phyloP scores from a whole-genome alignment of 169 alveolate genomes.

The Toxoplasma gondii region DNA sequence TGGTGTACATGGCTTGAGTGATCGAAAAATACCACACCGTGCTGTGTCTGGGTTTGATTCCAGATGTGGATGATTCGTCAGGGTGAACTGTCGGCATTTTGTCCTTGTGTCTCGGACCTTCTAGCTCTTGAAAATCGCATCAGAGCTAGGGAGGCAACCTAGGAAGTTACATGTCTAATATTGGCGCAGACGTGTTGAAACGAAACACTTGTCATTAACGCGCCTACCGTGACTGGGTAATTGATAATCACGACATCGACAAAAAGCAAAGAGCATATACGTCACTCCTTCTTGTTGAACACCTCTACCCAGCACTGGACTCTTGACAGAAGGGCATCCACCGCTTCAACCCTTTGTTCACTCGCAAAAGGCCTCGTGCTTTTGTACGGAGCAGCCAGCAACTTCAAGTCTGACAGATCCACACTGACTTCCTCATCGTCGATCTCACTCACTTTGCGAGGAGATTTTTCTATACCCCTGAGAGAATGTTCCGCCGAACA shows the following conservation, averaged over 20 bases:
- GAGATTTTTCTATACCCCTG: too few species aligned
- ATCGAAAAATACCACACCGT: background rate
- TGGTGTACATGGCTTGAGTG: background rate
- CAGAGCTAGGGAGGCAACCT: too few species aligned
- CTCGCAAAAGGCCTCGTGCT: background rate
- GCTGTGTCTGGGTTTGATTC: background rate
- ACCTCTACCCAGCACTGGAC: slow-evolving; percentile 23
- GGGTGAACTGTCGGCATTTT: background rate
- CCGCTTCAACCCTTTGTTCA: background rate
- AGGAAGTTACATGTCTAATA: too few species aligned
- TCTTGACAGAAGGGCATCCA: slow-evolving; percentile 28
- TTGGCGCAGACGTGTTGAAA: too few species aligned
- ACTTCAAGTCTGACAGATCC: background rate
- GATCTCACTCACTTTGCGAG: background rate
- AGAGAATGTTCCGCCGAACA: too few species aligned
- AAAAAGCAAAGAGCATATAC: background rate
- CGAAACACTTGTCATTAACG: too few species aligned
- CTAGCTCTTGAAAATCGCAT: too few species aligned
- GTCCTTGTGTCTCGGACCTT: too few species aligned
- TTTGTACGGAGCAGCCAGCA: background rate
- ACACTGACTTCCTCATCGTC: background rate
- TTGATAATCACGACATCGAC: too few species aligned
- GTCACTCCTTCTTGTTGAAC: slow-evolving; percentile 33
- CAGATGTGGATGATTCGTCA: background rate
- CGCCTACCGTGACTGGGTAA: too few species aligned